These are phyloP conservation scores for Plasmodium knowlesi DNA, from an alignment of 169 alveolate species.

Conservation along the genomic window DNA sequence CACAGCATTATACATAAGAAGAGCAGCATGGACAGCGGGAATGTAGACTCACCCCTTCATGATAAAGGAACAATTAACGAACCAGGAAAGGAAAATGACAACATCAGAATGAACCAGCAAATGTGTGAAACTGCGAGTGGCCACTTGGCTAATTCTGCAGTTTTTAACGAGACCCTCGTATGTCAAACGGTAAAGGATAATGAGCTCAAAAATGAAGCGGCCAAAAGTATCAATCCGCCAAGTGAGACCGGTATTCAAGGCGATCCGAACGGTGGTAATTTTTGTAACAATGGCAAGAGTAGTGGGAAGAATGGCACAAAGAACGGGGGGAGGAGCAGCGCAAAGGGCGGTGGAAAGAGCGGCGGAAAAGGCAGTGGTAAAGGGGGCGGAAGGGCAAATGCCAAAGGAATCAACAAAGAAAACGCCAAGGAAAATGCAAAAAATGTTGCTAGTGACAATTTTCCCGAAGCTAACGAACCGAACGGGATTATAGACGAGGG, in stretches of 20 bases:
- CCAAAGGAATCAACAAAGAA: background rate
- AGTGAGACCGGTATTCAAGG: background rate
- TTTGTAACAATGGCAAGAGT: background rate
- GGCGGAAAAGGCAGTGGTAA: background rate
- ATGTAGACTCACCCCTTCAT: background rate
- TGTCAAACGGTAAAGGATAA: background rate
- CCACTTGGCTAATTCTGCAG: background rate
- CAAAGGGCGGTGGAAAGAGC: background rate
- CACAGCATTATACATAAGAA: background rate
- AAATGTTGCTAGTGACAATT: background rate
- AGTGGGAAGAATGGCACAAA: background rate
- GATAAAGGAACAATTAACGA: background rate
- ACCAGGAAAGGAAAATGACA: background rate
- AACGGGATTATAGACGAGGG: background rate
- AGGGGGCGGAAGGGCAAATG: background rate
- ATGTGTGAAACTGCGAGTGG: background rate
- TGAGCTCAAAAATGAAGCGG: background rate
- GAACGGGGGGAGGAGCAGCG: background rate
- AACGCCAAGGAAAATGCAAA: background rate
- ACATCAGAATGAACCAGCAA: background rate
- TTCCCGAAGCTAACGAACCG: background rate
- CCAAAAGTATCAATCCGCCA: background rate
- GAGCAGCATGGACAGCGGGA: background rate
- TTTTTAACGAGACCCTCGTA: background rate
- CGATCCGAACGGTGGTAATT: background rate